Evolutionary conservation across 176 grass and related monocot species (phyloP), one percentile per base, ranked within the genome.

Genomic region (Oryza brachyantha): DNA sequence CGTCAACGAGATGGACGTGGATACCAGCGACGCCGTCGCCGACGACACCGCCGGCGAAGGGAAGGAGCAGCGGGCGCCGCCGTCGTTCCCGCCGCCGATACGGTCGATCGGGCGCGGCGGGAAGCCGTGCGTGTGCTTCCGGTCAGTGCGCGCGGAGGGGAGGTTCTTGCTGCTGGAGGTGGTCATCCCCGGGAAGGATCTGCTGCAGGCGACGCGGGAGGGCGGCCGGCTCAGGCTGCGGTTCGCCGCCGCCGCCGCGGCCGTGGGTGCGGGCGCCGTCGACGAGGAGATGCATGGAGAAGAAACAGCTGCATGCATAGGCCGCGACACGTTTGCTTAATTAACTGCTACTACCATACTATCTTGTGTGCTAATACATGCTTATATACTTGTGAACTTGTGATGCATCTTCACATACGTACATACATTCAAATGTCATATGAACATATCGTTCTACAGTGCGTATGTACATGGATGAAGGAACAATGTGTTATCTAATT

Each of bases 11-110:
- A 34, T 50, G 36, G 65, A 26, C 13, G 10, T n/a, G 45, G 62
- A 74, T 59, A 31, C 46, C 10, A 10, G 21, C 68, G 52, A 64
- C 46, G 40, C 21, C 13, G 42, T 34, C 3, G 52, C 1, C 2
- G 73, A 29, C 7, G 17, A 5, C 46, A 17, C 5, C 45, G 54
- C 3, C 48, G 50, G 29, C 1, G 43, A 37, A 16, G 21, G 2
- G 62, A 17, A 70, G 35, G 60, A 66, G 26, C 50, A 52, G 46
- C 70, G 63, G n/a, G 52, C 54, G 68, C 11, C 54, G 68, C 8
- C 66, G 55, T 16, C 43, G 48, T 94, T 94, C 68, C 92, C 92
- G 43, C 92, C 92, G 28, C 92, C 92, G 48, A 91, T 94, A 79
- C 65, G 86, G 26, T 89, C 89, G 29, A 89, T 94, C 62, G 81